A percentile compares a stretch with the other conserved stretches of the same genome.
phyloP scores from a whole-genome alignment of 2,329 filamentous ascomycete genomes.

The Ascosphaera aggregata region DNA sequence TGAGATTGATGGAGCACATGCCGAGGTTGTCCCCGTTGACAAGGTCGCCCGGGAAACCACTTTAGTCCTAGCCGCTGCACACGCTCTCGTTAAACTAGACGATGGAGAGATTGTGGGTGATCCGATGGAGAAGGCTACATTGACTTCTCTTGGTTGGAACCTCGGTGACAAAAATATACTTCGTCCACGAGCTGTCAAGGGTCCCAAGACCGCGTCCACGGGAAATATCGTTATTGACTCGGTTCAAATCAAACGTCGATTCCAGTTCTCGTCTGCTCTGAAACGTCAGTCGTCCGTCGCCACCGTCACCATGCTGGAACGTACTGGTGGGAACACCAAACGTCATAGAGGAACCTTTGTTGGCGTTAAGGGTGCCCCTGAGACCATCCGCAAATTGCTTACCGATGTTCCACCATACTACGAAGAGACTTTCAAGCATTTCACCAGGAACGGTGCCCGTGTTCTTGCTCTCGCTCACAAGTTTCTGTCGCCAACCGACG shows the following conservation, averaged over 20 bases:
- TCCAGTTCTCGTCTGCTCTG: slow-evolving; percentile 91
- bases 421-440: slow-evolving; percentile 96
- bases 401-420: slow-evolving; percentile 63
- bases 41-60: slow-evolving; percentile 61
- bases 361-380: slow-evolving; percentile 87
- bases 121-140: slow-evolving; percentile 95
- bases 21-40: slow-evolving; percentile 46
- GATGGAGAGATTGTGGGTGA: slow-evolving; percentile 95
- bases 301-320: slow-evolving; percentile 35
- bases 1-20: slow-evolving; percentile 64
- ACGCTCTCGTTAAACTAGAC: slow-evolving; percentile 86
- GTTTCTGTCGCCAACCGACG: slow-evolving; percentile 57
- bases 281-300: slow-evolving; percentile 94
- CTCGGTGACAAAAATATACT: slow-evolving; percentile 78
- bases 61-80: slow-evolving; percentile 78
- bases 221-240: slow-evolving; percentile 32
- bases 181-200: slow-evolving; percentile 25
- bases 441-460: slow-evolving; percentile 83
- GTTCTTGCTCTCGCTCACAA: slow-evolving; percentile 90
- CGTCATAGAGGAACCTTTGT: slow-evolving; percentile 74
- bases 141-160: slow-evolving; percentile 72
- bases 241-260: slow-evolving; percentile 87
- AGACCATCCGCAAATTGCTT: slow-evolving; percentile 91
- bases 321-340: slow-evolving; percentile 45
- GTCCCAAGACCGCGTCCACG: slow-evolving; percentile 16